phyloP scores from a whole-genome alignment of 495 filamentous ascomycete species.

The Xylaria longipes region DNA sequence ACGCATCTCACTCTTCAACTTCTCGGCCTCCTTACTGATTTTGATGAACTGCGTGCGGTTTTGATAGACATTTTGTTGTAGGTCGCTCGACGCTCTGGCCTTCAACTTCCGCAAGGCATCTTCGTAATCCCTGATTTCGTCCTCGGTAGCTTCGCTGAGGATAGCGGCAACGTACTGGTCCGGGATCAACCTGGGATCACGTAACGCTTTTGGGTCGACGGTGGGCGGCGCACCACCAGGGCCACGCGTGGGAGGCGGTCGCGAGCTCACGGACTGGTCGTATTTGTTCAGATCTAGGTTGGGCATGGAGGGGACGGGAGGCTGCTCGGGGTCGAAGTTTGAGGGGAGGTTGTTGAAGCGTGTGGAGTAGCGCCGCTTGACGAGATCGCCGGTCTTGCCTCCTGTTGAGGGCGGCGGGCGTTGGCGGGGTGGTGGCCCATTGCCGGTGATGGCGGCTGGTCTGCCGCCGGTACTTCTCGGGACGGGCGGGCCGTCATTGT shows the following conservation, averaged over 20 bases:
- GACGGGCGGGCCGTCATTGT: conserved; percentile 40
- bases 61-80: conserved; percentile 96
- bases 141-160: conserved; percentile 89
- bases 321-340: conserved; percentile 68
- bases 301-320: conserved; percentile 70
- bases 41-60: conserved; percentile 99
- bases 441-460: conserved; percentile 34
- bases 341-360: conserved; percentile 77
- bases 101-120: conserved; percentile 76
- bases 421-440: conserved; percentile 46
- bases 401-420: conserved; percentile 50
- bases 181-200: conserved; percentile 79
- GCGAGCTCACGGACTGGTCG: conserved; percentile 53
- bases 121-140: conserved; percentile 88
- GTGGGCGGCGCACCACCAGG: conserved; percentile 52
- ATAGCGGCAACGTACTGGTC: conserved; percentile 79
- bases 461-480: conserved; percentile 44
- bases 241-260: conserved; percentile 53
- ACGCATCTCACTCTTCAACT: conserved; percentile 95
- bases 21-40: conserved; percentile 98
- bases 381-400: conserved; percentile 81
- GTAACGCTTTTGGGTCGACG: conserved; percentile 72
- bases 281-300: conserved; percentile 58
- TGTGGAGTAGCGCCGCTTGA: conserved; percentile 92
- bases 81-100: conserved; percentile 80